These are phyloP conservation scores for Fistulinella prunicolor DNA, from an alignment of 768 basidiomycete species.

Conservation along the genomic window DNA sequence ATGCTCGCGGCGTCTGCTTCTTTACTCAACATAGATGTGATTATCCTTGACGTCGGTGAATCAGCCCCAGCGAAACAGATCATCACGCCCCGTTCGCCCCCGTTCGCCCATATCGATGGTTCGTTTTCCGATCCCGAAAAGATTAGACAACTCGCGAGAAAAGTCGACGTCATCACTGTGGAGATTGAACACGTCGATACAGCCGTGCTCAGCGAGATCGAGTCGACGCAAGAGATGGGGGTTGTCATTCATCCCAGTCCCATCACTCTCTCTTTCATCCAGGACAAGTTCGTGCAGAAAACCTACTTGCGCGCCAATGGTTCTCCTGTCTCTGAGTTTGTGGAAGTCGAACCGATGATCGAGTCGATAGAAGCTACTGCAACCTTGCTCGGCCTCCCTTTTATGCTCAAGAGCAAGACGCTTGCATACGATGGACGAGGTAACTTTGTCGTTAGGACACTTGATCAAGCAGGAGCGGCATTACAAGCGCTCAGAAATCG, in stretches of 20 bases:
- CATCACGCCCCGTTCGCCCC: constrained; percentile 49
- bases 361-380: constrained; percentile 54
- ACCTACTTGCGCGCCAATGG: constrained; percentile 48
- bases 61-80: constrained; percentile 88
- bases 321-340: constrained; percentile 57
- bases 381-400: constrained; percentile 67
- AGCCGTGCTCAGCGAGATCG: constrained; percentile 54
- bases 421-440: constrained; percentile 96
- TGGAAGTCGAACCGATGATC: constrained; percentile 52
- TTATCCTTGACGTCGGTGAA: constrained; percentile 84
- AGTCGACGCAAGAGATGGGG: constrained; percentile 24
- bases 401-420: constrained; percentile 96
- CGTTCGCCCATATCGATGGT: constrained; percentile 74
- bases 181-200: constrained; percentile 97
- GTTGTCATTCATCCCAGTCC: constrained; percentile 72
- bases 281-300: constrained; percentile 72
- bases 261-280: constrained; percentile 78
- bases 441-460: constrained; percentile 71
- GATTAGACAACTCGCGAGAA: constrained; percentile 73
- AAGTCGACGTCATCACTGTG: constrained; percentile 86
- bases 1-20: constrained; percentile 94
- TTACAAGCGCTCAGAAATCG: constrained; percentile 56
- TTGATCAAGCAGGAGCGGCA: constrained; percentile 50
- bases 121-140: constrained; percentile 78
- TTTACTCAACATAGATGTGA: constrained; percentile 75